Conservation (phyloP, 78 protist species). For the Speleostelium caveatum region DNA sequence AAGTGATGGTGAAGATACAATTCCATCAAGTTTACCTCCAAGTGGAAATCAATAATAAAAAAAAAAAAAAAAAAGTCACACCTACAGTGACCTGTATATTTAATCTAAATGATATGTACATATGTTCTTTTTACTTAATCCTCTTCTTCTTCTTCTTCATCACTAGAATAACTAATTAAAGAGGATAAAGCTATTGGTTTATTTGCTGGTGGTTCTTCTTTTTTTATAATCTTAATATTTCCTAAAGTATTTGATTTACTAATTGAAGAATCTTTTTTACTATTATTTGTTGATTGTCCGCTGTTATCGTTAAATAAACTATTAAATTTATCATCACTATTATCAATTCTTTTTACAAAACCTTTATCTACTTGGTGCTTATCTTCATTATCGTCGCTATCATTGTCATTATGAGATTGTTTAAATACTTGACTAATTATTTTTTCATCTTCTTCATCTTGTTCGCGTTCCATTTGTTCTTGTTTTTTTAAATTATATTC, state of each 20-base stretch:
- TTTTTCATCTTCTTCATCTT: slow-evolving; percentile 1
- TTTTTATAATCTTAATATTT: no score
- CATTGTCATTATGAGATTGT: neutral
- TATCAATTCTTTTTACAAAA: slow-evolving; percentile 15
- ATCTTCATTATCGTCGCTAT: neutral
- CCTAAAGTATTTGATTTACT: neutral
- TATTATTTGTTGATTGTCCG: neutral
- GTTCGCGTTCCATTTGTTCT: neutral
- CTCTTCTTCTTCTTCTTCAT: neutral
- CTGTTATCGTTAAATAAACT: slow-evolving; percentile 12
- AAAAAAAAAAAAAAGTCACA: no score
- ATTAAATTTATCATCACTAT: slow-evolving; percentile 31
- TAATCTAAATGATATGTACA: no score
- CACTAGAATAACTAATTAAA: neutral
- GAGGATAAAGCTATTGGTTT: neutral
- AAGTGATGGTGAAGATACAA: neutral
- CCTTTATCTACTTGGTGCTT: neutral
- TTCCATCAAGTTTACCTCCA: neutral
- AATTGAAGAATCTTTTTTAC: neutral
- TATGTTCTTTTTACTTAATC: no score
- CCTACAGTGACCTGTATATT: no score
- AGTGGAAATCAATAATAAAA: no score
- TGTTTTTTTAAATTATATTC: slow-evolving; percentile 55
- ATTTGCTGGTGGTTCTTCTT: neutral
- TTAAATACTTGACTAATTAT: slow-evolving; percentile 14